A percentile compares a stretch with the other conserved stretches of the same genome.
phyloP scores from a whole-genome alignment of 1,284 basidiomycete species.

The Phylloporus sp. region DNA sequence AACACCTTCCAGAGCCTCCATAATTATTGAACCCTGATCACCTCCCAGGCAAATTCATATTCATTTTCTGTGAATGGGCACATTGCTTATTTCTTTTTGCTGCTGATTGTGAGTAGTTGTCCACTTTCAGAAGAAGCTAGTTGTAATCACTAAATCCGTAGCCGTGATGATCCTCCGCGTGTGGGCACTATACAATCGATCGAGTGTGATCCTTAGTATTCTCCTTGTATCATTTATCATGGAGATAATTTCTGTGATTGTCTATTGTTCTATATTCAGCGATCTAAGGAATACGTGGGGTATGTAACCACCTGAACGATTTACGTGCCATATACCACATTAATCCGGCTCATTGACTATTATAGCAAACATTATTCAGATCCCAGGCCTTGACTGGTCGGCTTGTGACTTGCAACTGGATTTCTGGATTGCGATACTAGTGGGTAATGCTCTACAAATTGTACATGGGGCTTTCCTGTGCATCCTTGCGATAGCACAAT shows the following conservation, averaged over 20 bases:
- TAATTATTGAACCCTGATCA: background rate
- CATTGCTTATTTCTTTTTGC: background rate
- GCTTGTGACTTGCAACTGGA: no score
- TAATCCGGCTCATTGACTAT: no score
- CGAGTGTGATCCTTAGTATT: background rate
- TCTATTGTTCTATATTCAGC: background rate
- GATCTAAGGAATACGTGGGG: background rate
- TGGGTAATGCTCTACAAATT: background rate
- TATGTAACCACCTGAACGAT: background rate
- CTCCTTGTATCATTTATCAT: background rate
- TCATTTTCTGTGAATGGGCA: background rate
- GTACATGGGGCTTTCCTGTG: background rate
- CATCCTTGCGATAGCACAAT: background rate
- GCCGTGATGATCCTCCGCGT: background rate
- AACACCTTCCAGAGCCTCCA: no score
- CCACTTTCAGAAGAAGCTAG: background rate
- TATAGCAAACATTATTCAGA: no score
- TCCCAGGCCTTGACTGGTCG: no score
- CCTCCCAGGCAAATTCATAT: background rate
- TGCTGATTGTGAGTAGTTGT: background rate
- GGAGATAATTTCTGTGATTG: background rate
- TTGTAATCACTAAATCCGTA: background rate
- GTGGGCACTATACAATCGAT: background rate
- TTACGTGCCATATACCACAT: no score
- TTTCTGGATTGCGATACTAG: no score